A percentile compares a stretch with the other conserved stretches of the same genome.
phyloP scores from a whole-genome alignment of 2,329 filamentous ascomycete species.

The Alternaria longipes region DNA sequence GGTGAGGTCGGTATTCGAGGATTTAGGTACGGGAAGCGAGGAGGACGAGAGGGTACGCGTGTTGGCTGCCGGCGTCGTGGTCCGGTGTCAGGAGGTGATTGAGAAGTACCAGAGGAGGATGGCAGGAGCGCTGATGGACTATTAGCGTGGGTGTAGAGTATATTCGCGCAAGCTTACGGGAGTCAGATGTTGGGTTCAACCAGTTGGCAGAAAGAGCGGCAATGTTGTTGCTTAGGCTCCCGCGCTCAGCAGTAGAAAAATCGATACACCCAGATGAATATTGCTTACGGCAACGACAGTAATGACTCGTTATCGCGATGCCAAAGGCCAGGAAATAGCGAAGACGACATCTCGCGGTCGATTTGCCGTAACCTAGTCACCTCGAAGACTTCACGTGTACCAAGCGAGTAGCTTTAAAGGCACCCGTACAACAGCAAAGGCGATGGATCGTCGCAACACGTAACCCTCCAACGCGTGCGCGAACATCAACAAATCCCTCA shows the following conservation, averaged over 20 bases:
- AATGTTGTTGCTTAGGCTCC: neutral
- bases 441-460: neutral
- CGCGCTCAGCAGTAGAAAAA: neutral
- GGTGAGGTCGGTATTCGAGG: constrained; percentile 78
- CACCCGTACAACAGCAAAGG: neutral
- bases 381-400: neutral
- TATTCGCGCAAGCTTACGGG: neutral
- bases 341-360: neutral
- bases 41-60: constrained; percentile 84
- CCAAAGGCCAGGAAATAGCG: too few species aligned
- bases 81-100: constrained; percentile 81
- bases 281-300: neutral
- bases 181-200: neutral
- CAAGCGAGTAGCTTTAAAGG: neutral
- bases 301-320: too few species aligned
- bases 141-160: constrained; percentile 22
- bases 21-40: constrained; percentile 53
- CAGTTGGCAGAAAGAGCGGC: neutral
- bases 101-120: constrained; percentile 81
- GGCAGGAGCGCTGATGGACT: constrained; percentile 71
- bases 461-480: neutral
- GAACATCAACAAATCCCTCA: neutral
- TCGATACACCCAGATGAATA: neutral
- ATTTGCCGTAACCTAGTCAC: neutral
- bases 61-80: constrained; percentile 77